Evolutionary conservation across 441 rosid species (phyloP).

Genomic region (Brassica balearica): DNA sequence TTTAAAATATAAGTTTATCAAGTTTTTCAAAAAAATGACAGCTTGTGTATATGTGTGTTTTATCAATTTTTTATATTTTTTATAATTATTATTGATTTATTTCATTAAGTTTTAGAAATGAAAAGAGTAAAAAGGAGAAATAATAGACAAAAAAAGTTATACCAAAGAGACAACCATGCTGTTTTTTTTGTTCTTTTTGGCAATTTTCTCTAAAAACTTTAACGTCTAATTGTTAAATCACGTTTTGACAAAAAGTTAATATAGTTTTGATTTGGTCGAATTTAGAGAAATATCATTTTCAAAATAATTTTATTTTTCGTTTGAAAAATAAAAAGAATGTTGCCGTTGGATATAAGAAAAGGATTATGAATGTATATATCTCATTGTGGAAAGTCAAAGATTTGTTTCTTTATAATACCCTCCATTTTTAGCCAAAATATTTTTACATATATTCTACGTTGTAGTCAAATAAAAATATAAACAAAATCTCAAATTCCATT

Average conservation of each 20-base stretch:
- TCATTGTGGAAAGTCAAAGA: neutral
- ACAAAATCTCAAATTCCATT: neutral
- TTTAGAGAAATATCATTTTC: neutral
- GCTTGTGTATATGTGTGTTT: too few species aligned
- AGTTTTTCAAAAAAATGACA: too few species aligned
- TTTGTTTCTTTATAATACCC: neutral
- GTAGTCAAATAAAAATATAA: neutral
- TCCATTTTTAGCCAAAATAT: neutral
- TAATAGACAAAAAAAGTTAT: too few species aligned
- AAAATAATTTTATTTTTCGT: neutral
- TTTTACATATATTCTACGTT: neutral
- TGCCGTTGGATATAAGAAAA: neutral
- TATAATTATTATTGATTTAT: too few species aligned
- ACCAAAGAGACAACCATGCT: too few species aligned
- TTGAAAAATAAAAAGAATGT: neutral
- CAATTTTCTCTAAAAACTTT: neutral
- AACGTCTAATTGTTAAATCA: neutral
- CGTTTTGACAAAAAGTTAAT: neutral
- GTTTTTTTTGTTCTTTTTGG: too few species aligned
- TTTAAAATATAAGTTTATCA: too few species aligned
- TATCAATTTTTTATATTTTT: too few species aligned
- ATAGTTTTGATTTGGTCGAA: neutral
- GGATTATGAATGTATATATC: neutral
- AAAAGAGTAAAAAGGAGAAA: too few species aligned
- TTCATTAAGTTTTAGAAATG: too few species aligned